Conservation (phyloP, 140 eudicot genomes). For the Flaveria floridana region DNA sequence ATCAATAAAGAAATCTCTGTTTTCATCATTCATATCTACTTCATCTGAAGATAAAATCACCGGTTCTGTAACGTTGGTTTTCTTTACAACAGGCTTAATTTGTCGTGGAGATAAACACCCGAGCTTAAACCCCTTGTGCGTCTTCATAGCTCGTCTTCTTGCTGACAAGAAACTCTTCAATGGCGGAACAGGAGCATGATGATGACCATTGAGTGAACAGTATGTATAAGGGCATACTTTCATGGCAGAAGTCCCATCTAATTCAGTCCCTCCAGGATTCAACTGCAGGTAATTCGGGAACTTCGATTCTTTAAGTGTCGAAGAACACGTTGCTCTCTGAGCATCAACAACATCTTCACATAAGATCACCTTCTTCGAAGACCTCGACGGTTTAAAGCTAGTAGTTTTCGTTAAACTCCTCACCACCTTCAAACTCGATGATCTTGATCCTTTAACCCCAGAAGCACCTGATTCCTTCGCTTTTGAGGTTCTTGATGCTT, state of each 20-base stretch:
- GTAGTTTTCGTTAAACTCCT: slow-evolving; percentile 62
- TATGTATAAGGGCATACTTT: slow-evolving; percentile 86
- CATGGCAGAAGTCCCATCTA: slow-evolving; percentile 64
- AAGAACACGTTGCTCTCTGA: slow-evolving; percentile 69
- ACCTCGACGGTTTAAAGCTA: slow-evolving; percentile 62
- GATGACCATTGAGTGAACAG: slow-evolving; percentile 87
- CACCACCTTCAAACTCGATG: slow-evolving; percentile 51
- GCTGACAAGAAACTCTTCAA: slow-evolving; percentile 65
- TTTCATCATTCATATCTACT: slow-evolving; percentile 20
- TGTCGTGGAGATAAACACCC: slow-evolving; percentile 65
- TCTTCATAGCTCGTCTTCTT: slow-evolving; percentile 56
- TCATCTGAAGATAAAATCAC: slow-evolving; percentile 5
- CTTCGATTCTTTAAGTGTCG: slow-evolving; percentile 73
- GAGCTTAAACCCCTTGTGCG: slow-evolving; percentile 55
- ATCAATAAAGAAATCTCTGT: slow-evolving; percentile 49
- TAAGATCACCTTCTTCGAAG: slow-evolving; percentile 46
- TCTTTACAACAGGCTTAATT: slow-evolving; percentile 23
- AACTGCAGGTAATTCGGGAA: slow-evolving; percentile 64
- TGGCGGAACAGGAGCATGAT: slow-evolving; percentile 63
- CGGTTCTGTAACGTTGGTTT: neutral
- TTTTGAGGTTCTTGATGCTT: slow-evolving; percentile 39
- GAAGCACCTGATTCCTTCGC: slow-evolving; percentile 35
- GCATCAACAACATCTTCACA: slow-evolving; percentile 52
- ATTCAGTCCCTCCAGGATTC: slow-evolving; percentile 61
- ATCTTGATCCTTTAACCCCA: slow-evolving; percentile 49